Evolutionary conservation across 441 rosid species (phyloP).

Genomic region (Bocquillonia castaneifolia): DNA sequence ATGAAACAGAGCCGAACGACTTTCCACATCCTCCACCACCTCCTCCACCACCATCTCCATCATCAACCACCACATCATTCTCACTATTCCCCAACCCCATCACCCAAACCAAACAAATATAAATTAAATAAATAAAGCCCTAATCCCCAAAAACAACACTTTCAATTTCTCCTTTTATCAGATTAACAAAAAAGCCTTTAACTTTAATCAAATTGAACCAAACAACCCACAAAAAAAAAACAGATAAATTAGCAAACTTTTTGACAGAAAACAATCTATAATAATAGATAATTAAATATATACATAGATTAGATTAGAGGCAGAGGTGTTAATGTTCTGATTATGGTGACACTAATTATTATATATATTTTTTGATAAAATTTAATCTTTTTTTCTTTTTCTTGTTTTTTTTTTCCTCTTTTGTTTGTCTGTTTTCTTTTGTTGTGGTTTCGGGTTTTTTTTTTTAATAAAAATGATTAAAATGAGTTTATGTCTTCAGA

Average conservation of each 20-base stretch:
- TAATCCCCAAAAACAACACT: conserved; percentile 10
- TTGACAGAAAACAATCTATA: too few species aligned
- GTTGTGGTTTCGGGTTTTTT: too few species aligned
- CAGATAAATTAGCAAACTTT: background rate
- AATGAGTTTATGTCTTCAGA: conserved; percentile 4
- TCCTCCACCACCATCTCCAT: conserved; percentile 42
- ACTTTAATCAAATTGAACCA: background rate
- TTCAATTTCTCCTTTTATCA: background rate
- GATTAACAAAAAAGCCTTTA: background rate
- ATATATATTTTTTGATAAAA: background rate
- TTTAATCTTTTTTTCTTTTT: too few species aligned
- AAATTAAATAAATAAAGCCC: conserved; percentile 26
- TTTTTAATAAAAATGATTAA: conserved; percentile 7
- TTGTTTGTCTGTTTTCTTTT: background rate
- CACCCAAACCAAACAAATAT: conserved; percentile 18
- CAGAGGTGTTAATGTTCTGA: too few species aligned
- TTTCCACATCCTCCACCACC: conserved; percentile 40
- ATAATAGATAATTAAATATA: too few species aligned
- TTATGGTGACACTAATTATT: background rate
- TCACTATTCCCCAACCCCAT: conserved; percentile 80
- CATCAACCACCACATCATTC: conserved; percentile 50
- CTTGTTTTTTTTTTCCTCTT: background rate
- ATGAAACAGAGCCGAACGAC: conserved; percentile 54
- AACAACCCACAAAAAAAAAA: too few species aligned
- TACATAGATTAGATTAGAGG: too few species aligned